A percentile compares a stretch with the other conserved stretches of the same genome.
Conservation (phyloP, 192 early-diverging fungal species). For the Coemansia sp. region DNA sequence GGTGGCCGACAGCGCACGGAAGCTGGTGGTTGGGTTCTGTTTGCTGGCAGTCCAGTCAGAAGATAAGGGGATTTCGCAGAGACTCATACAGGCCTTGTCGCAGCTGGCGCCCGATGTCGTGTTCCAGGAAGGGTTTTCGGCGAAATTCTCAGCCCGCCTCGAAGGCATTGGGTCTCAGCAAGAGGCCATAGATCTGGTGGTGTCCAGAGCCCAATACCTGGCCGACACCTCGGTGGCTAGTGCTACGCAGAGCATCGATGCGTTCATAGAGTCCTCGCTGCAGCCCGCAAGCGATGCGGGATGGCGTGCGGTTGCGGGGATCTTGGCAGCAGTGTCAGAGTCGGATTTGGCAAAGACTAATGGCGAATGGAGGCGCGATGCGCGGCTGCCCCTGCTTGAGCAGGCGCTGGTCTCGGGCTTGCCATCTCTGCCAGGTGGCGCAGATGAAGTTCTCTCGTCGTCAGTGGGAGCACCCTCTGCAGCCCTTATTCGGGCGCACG, state of each 20-base stretch:
- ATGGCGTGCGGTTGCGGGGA: conserved; percentile 1
- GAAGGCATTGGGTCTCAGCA: conserved; percentile 26
- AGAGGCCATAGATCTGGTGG: conserved; percentile 28
- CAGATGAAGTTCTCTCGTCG: neutral
- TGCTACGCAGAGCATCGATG: conserved; percentile 29
- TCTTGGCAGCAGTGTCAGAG: conserved; percentile 24
- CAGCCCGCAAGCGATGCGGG: neutral
- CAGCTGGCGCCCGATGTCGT: conserved; percentile 37
- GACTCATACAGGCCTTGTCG: conserved; percentile 29
- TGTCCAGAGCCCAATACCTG: conserved; percentile 34
- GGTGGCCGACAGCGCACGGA: conserved; percentile 9
- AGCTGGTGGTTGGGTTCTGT: conserved; percentile 34
- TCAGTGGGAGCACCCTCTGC: conserved; percentile 1
- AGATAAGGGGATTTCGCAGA: conserved; percentile 18
- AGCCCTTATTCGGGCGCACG: conserved; percentile 14
- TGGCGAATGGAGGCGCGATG: conserved; percentile 9
- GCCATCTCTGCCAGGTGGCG: neutral
- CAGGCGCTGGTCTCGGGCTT: conserved; percentile 5
- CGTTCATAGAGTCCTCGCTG: conserved; percentile 18
- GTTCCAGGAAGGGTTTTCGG: conserved; percentile 32
- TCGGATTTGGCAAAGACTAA: conserved; percentile 14
- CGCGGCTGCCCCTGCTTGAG: conserved; percentile 15
- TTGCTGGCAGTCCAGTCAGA: conserved; percentile 32
- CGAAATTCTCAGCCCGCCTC: conserved; percentile 23
- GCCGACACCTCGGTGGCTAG: conserved; percentile 8